Evolutionary conservation across 2,329 filamentous ascomycete genomes (phyloP).

Genomic region (Fusarium sp.): DNA sequence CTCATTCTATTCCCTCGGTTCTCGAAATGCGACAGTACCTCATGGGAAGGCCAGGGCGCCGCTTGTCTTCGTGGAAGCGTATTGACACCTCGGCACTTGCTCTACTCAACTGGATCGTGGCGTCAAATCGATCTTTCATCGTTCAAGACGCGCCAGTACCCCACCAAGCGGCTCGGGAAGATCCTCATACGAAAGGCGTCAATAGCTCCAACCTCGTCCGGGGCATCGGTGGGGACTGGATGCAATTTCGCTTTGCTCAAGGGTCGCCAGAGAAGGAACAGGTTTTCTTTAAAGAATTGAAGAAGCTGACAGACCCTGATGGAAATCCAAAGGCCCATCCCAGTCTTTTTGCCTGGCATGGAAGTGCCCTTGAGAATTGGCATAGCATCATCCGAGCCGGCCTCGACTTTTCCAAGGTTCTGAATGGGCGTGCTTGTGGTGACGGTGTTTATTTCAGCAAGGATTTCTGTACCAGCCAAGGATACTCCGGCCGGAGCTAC

Average conservation of each 20-base stretch:
- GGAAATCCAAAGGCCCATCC: slow-evolving; percentile 64
- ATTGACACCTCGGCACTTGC: slow-evolving; percentile 78
- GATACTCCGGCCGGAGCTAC: slow-evolving; percentile 21
- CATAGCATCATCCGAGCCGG: slow-evolving; percentile 90
- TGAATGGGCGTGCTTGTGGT: slow-evolving; percentile 80
- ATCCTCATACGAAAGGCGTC: slow-evolving; percentile 44
- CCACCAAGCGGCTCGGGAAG: slow-evolving; percentile 1
- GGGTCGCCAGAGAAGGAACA: slow-evolving; percentile 90
- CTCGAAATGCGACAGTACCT: slow-evolving; percentile 69
- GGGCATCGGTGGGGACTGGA: slow-evolving; percentile 74
- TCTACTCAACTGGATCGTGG: slow-evolving; percentile 88
- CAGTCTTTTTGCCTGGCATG: slow-evolving; percentile 91
- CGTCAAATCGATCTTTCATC: slow-evolving; percentile 91
- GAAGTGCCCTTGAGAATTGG: slow-evolving; percentile 84
- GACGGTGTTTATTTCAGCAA: slow-evolving; percentile 86
- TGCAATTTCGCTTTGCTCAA: slow-evolving; percentile 91
- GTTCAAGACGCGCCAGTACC: slow-evolving; percentile 75
- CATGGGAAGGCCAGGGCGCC: slow-evolving; percentile 54
- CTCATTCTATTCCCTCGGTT: slow-evolving; percentile 75
- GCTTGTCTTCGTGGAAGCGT: slow-evolving; percentile 63
- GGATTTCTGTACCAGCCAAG: slow-evolving; percentile 27
- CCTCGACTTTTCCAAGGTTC: slow-evolving; percentile 76
- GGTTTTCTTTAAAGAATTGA: slow-evolving; percentile 77
- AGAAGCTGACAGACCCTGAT: slow-evolving; percentile 52
- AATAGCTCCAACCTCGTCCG: slow-evolving; percentile 65